Conservation (phyloP, 2,329 filamentous ascomycete species). For the Fusarium multiceps region DNA sequence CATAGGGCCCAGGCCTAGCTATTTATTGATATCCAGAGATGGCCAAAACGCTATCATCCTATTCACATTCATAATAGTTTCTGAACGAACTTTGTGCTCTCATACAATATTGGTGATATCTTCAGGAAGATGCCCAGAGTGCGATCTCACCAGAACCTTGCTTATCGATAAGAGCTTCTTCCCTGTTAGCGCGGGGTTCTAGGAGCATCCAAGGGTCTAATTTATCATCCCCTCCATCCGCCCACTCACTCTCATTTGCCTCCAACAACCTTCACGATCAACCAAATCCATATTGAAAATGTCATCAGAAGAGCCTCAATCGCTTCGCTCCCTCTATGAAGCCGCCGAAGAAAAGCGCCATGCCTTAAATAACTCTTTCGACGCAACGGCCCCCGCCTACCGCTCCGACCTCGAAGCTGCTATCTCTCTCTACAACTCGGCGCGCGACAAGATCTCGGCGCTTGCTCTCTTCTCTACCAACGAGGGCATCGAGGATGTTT, state of each 20-base stretch:
- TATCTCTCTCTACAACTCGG: constrained; percentile 78
- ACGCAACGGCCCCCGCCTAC: constrained; percentile 73
- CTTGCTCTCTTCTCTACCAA: constrained; percentile 91
- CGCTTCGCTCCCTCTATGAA: constrained; percentile 62
- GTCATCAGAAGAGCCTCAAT: constrained; percentile 58
- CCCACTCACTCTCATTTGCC: not conserved
- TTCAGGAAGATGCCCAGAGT: not conserved
- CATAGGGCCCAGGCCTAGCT: constrained; percentile 2
- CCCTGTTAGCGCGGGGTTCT: constrained; percentile 37
- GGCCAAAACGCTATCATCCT: constrained; percentile 1
- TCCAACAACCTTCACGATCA: not conserved
- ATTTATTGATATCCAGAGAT: constrained; percentile 28
- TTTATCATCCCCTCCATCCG: constrained; percentile 35
- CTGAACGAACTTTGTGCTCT: not conserved
- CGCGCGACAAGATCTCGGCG: constrained; percentile 73
- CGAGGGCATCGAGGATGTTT: constrained; percentile 86
- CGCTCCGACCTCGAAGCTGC: constrained; percentile 74
- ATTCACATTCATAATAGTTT: not conserved
- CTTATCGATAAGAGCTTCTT: constrained; percentile 42
- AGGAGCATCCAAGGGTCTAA: constrained; percentile 24
- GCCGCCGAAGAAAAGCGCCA: constrained; percentile 63
- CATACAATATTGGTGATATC: not conserved
- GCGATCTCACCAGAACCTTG: not conserved
- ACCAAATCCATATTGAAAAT: constrained; percentile 37
- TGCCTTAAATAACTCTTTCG: constrained; percentile 71